A percentile compares a stretch with the other conserved stretches of the same genome.
phyloP scores from a whole-genome alignment of 2,329 filamentous ascomycete genomes.

The Exutisphaerella laricina region DNA sequence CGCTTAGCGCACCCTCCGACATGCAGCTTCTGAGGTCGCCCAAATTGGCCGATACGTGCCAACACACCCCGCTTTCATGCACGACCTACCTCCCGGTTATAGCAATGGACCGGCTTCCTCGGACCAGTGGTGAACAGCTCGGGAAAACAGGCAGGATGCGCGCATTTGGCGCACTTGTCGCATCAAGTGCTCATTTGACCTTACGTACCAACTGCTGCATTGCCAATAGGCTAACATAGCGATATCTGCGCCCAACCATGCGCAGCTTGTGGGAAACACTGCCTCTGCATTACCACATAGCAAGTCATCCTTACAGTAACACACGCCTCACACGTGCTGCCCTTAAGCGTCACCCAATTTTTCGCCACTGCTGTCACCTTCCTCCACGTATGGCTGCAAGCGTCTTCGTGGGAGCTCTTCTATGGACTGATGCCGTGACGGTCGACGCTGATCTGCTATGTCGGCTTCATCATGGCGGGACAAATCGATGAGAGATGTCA shows the following conservation, averaged over 20 bases:
- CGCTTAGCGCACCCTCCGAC: no score
- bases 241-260: background rate
- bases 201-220: slow-evolving; percentile 3
- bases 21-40: no score
- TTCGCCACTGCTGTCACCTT: slow-evolving; percentile 13
- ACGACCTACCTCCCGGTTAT: no score
- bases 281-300: background rate
- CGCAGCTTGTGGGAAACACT: background rate
- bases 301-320: slow-evolving; percentile 1
- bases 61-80: no score
- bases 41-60: no score
- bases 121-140: no score
- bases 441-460: slow-evolving; percentile 4
- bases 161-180: no score
- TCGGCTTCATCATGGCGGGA: background rate
- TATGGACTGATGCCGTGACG: slow-evolving; percentile 18
- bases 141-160: background rate
- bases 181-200: no score
- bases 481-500: slow-evolving; percentile 11
- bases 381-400: slow-evolving; percentile 26
- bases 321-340: slow-evolving; percentile 2
- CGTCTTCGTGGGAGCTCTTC: slow-evolving; percentile 15
- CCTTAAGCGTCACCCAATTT: slow-evolving; percentile 11
- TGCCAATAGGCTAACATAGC: slow-evolving; percentile 4
- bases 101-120: no score